Evolutionary conservation across 192 early-diverging fungal species (phyloP).

Genomic region (Entomortierella chlamydospora): DNA sequence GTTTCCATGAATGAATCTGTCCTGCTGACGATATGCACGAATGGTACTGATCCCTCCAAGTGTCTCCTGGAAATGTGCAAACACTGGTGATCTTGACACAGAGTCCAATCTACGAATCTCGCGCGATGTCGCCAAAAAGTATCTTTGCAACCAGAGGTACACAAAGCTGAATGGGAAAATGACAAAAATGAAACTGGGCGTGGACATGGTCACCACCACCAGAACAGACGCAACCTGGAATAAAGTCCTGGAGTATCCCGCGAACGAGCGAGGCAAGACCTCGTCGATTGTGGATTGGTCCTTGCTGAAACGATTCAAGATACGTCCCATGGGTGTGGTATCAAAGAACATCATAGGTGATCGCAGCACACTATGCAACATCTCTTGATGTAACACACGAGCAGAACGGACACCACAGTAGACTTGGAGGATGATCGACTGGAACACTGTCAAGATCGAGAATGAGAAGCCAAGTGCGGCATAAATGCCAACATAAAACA

Average conservation of each 20-base stretch:
- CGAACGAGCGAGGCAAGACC: conserved; percentile 66
- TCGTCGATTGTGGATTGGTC: conserved; percentile 75
- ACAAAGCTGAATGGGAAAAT: conserved; percentile 68
- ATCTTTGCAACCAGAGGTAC: conserved; percentile 70
- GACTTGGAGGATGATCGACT: conserved; percentile 81
- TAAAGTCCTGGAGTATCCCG: conserved; percentile 58
- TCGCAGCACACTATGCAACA: conserved; percentile 80
- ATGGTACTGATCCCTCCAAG: conserved; percentile 81
- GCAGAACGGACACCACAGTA: conserved; percentile 85
- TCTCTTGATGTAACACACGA: conserved; percentile 73
- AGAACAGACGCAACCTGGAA: conserved; percentile 60
- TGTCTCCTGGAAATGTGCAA: conserved; percentile 80
- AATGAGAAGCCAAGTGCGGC: conserved; percentile 80
- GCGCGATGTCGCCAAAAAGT: conserved; percentile 79
- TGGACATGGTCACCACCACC: conserved; percentile 59
- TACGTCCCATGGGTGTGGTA: conserved; percentile 78
- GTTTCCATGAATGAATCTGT: conserved; percentile 75
- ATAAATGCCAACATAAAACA: conserved; percentile 82
- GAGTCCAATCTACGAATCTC: conserved; percentile 88
- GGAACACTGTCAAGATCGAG: conserved; percentile 70
- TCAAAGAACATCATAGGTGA: conserved; percentile 85
- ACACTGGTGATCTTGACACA: conserved; percentile 79
- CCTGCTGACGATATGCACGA: conserved; percentile 79
- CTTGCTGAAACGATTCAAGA: conserved; percentile 81
- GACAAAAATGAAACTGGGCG: conserved; percentile 74